Conservation (phyloP, 768 basidiomycete species). For the Tremella yokohamensis region DNA sequence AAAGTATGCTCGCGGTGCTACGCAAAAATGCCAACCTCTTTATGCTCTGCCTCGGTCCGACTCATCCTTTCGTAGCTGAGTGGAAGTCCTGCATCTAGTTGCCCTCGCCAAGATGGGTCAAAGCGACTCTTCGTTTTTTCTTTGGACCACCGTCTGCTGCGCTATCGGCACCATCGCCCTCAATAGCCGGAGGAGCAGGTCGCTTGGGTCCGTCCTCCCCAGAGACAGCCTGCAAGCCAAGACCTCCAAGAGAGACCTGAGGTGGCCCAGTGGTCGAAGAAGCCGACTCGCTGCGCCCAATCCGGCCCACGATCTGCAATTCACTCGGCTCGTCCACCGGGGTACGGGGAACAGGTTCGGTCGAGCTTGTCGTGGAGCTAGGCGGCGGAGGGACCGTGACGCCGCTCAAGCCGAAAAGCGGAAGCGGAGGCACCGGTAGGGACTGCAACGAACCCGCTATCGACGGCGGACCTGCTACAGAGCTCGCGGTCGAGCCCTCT, state of each 20-base stretch:
- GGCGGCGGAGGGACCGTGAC: slow-evolving; percentile 9
- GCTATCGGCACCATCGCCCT: background rate
- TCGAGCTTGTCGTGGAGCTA: slow-evolving; percentile 22
- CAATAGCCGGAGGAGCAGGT: background rate
- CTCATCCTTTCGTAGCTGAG: too few relatives aligned
- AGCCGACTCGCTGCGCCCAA: background rate
- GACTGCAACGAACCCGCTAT: slow-evolving; percentile 15
- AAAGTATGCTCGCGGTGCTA: too few relatives aligned
- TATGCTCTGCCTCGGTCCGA: background rate
- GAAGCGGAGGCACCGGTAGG: slow-evolving; percentile 3
- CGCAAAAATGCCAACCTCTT: too few relatives aligned
- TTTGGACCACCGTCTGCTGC: slow-evolving; percentile 29
- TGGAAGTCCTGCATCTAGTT: background rate
- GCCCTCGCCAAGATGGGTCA: slow-evolving; percentile 36
- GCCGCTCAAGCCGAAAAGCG: background rate
- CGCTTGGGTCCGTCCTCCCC: background rate
- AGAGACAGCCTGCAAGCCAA: slow-evolving; percentile 4
- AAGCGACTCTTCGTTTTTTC: slow-evolving; percentile 44
- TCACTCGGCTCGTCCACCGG: slow-evolving; percentile 30
- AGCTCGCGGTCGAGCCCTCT: slow-evolving; percentile 41
- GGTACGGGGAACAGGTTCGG: slow-evolving; percentile 32
- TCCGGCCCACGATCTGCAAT: background rate
- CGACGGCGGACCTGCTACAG: slow-evolving; percentile 19
- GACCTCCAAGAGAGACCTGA: slow-evolving; percentile 8
- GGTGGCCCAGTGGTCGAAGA: background rate